phyloP scores from a whole-genome alignment of 352 stramenopile species.

The Phytophthora boehmeriae region DNA sequence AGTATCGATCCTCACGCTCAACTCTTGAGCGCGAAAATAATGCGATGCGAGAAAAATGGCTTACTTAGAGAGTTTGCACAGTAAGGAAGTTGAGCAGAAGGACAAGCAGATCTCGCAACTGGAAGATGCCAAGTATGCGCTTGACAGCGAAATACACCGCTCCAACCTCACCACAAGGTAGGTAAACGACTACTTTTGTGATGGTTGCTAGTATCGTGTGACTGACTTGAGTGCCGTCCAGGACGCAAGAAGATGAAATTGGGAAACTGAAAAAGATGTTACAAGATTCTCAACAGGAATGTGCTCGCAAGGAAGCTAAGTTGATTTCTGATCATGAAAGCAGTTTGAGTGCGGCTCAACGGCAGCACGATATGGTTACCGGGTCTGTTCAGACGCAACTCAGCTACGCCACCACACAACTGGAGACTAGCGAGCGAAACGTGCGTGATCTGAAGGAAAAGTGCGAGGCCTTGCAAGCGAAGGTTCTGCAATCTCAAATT shows the following conservation, averaged over 20 bases:
- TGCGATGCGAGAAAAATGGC: slow-evolving; percentile 60
- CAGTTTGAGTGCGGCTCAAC: slow-evolving; percentile 32
- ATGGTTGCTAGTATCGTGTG: background rate
- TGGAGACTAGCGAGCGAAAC: slow-evolving; percentile 41
- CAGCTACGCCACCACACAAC: slow-evolving; percentile 35
- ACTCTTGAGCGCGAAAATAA: slow-evolving; percentile 62
- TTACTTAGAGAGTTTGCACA: slow-evolving; percentile 47
- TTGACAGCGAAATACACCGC: slow-evolving; percentile 62
- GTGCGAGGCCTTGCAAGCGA: slow-evolving; percentile 49
- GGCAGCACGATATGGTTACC: slow-evolving; percentile 50
- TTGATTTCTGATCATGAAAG: slow-evolving; percentile 44
- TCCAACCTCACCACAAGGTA: slow-evolving; percentile 48
- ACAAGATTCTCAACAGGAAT: slow-evolving; percentile 49
- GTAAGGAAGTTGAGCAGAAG: slow-evolving; percentile 57
- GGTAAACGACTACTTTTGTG: background rate
- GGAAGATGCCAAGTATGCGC: slow-evolving; percentile 64
- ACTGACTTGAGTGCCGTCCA: slow-evolving; percentile 13
- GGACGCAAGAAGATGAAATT: slow-evolving; percentile 55
- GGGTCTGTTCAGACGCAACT: slow-evolving; percentile 54
- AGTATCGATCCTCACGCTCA: slow-evolving; percentile 53
- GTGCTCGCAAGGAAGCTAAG: slow-evolving; percentile 45
- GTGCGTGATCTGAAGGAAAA: slow-evolving; percentile 46
- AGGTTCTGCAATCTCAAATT: slow-evolving; percentile 54
- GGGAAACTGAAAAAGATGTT: slow-evolving; percentile 62
- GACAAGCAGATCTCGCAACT: slow-evolving; percentile 59